Evolutionary conservation across 2,329 filamentous ascomycete genomes (phyloP).

Genomic region (Fusarium armeniacum): DNA sequence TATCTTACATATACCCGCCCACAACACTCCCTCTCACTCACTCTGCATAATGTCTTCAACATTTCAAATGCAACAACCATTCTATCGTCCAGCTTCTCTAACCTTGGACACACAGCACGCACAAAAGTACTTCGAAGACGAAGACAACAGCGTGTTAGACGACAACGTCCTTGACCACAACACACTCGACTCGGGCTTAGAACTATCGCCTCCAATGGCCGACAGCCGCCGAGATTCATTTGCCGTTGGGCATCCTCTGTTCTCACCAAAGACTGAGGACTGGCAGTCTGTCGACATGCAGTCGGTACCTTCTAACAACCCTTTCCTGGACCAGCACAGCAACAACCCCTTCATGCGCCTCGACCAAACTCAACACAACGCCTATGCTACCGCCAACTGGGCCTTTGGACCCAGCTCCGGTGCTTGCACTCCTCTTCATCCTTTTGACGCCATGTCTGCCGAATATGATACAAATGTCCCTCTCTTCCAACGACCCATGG

Average conservation of each 20-base stretch:
- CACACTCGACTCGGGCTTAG: conserved; percentile 71
- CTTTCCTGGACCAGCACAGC: conserved; percentile 69
- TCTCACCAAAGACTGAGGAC: conserved; percentile 75
- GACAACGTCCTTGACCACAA: conserved; percentile 72
- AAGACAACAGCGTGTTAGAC: conserved; percentile 72
- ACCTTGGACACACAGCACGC: conserved; percentile 67
- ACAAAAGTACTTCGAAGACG: conserved; percentile 72
- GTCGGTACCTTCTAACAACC: conserved; percentile 73
- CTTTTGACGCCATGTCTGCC: conserved; percentile 70
- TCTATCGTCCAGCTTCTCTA: conserved; percentile 65
- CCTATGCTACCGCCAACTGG: conserved; percentile 68
- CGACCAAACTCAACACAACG: conserved; percentile 63
- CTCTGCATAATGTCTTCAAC: conserved; percentile 63
- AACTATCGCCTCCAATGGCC: conserved; percentile 74
- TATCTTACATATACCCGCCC: conserved; percentile 25
- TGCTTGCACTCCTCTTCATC: conserved; percentile 79
- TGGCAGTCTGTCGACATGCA: conserved; percentile 77
- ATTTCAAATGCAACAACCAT: conserved; percentile 63
- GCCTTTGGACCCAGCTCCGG: conserved; percentile 59
- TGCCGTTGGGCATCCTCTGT: conserved; percentile 67
- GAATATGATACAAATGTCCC: conserved; percentile 68
- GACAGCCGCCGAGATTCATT: conserved; percentile 75
- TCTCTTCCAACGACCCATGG: conserved; percentile 68
- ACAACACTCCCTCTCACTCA: conserved; percentile 42
- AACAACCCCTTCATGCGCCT: conserved; percentile 78